phyloP scores from a whole-genome alignment of 768 basidiomycete species.

The Agrocybe chaxingu region DNA sequence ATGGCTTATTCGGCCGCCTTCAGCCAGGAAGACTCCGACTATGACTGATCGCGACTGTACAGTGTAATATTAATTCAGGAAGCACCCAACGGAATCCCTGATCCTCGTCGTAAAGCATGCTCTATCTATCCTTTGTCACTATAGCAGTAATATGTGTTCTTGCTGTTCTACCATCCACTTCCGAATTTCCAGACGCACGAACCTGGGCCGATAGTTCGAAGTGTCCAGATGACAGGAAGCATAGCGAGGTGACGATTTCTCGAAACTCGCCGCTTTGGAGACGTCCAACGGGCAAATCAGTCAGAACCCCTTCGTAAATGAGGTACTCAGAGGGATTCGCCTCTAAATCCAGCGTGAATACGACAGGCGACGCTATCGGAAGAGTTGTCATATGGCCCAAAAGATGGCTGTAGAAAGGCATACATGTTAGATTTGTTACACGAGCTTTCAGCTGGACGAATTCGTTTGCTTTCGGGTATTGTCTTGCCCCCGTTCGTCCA shows the following conservation, averaged over 20 bases:
- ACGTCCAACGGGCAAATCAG: conserved; percentile 62
- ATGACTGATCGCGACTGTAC: conserved; percentile 43
- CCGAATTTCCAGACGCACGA: conserved; percentile 26
- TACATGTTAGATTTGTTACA: conserved; percentile 68
- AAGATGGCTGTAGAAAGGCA: conserved; percentile 24
- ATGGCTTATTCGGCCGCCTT: conserved; percentile 83
- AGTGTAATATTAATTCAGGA: conserved; percentile 1
- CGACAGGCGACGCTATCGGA: conserved; percentile 44
- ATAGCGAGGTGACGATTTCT: conserved; percentile 54
- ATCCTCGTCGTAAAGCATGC: background rate
- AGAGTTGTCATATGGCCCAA: background rate
- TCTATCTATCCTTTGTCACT: conserved; percentile 9
- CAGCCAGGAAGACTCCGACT: conserved; percentile 79
- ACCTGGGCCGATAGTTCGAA: conserved; percentile 54
- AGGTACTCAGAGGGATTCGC: conserved; percentile 62
- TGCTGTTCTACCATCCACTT: conserved; percentile 32
- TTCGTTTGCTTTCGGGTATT: conserved; percentile 51
- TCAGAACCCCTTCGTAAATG: conserved; percentile 64
- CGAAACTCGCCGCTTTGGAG: conserved; percentile 52
- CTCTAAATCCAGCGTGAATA: conserved; percentile 51
- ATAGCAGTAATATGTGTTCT: conserved; percentile 37
- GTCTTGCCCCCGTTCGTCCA: conserved; percentile 36
- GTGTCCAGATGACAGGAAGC: conserved; percentile 69
- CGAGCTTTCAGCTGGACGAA: conserved; percentile 58
- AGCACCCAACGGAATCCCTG: conserved; percentile 1